Conservation (phyloP, 495 filamentous ascomycete genomes). For the Platismatia glauca region DNA sequence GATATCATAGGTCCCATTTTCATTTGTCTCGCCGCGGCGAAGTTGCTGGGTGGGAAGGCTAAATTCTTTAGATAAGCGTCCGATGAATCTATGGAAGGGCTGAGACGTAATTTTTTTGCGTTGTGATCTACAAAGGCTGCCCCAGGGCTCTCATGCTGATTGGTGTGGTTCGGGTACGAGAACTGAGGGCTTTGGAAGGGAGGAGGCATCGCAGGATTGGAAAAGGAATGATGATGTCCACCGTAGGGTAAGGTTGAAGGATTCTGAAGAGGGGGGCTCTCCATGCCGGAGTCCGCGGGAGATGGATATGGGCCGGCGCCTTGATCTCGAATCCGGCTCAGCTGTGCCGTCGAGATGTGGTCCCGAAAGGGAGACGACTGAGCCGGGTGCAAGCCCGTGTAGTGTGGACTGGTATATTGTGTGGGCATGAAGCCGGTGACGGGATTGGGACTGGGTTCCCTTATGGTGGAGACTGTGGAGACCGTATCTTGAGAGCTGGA, state of each 20-base stretch:
- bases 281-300: slow-evolving; percentile 19
- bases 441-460: slow-evolving; percentile 10
- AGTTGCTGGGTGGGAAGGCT: slow-evolving; percentile 4
- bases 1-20: slow-evolving; percentile 6
- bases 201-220: slow-evolving; percentile 22
- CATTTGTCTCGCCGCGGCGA: slow-evolving; percentile 3
- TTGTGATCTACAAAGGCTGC: slow-evolving; percentile 11
- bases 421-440: background rate
- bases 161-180: slow-evolving; percentile 3
- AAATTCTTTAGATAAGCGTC: background rate
- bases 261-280: slow-evolving; percentile 16
- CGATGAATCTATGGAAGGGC: slow-evolving; percentile 11
- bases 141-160: slow-evolving; percentile 1
- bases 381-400: slow-evolving; percentile 1
- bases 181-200: slow-evolving; percentile 15
- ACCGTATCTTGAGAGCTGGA: background rate
- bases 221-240: slow-evolving; percentile 8
- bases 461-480: slow-evolving; percentile 6
- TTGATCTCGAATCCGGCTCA: slow-evolving; percentile 17
- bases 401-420: slow-evolving; percentile 5
- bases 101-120: slow-evolving; percentile 18
- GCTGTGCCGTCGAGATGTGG: slow-evolving; percentile 11
- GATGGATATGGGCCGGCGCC: slow-evolving; percentile 22
- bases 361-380: slow-evolving; percentile 8
- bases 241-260: slow-evolving; percentile 1